Base-by-base conservation (phyloP, 345 rosid species). In the Arabidopsis arenosa region DNA sequence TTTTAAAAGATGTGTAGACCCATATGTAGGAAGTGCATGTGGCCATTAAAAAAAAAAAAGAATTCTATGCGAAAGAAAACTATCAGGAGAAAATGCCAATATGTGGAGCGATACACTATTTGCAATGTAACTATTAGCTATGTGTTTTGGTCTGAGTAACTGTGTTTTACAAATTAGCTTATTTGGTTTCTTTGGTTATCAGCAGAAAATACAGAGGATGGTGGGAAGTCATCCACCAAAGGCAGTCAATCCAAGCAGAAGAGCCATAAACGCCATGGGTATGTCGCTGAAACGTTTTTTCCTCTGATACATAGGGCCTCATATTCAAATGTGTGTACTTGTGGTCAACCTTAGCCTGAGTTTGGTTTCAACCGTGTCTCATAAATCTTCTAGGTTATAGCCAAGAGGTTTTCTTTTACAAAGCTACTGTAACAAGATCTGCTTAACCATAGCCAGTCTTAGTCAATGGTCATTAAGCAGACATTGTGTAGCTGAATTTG, bases 191-290 rank as follows among this genome's bases (percentile, higher is more conserved):
- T 74, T 59, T 45, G 77, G 63, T 41, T 72, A 84, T 82, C 66
- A 56, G 41, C 69, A 52, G 88, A 85, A 57, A 78, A 54, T 41
- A 47, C 54, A 4, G 91, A 83, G 35, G 84, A 85, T 62, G 81
- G 73, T 76, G 78, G 85, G 43, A 86, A 86, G 78, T 63, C 54
- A 57, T 85, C 81, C 63, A 79, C 63, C 41, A 92, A 86, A 86
- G 80, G 80, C 61, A 77, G 85, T 55, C 90, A 87, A 70, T 64
- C 80, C 23, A 93, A 92, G 82, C 77, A 80, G 66, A 95, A 92
- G 84, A 75, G 79, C 33, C 84, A 81, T 75, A 95, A 95, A 69
- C 91, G 90, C 81, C 90, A 86, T 56, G 99, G 97, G 99, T 92
- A 87, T 73, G 86, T 66, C 57, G 21, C 32, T 75, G 63, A 43